phyloP scores from a whole-genome alignment of 805 yeast genomes.

The Kuraishia floccosa region DNA sequence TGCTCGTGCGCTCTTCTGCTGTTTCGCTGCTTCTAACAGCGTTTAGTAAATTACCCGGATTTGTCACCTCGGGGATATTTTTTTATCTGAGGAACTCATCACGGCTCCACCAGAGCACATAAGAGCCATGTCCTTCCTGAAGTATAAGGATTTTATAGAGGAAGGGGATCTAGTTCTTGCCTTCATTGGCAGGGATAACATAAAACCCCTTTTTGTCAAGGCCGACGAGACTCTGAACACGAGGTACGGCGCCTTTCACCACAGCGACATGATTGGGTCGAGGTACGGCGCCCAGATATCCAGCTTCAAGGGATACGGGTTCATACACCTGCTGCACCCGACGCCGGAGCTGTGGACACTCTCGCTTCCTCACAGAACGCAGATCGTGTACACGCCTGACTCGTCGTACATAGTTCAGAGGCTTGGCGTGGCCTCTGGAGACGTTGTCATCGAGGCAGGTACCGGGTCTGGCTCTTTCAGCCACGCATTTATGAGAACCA shows the following conservation, averaged over 20 bases:
- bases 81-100: no score
- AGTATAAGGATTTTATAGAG: conserved; percentile 55
- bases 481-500: conserved; percentile 82
- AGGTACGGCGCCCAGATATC: conserved; percentile 81
- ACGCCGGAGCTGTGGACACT: conserved; percentile 94
- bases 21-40: no score
- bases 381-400: conserved; percentile 94
- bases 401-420: conserved; percentile 84
- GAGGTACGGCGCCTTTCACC: conserved; percentile 85
- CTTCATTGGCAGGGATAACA: conserved; percentile 70
- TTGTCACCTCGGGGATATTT: no score
- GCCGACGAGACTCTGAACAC: conserved; percentile 63
- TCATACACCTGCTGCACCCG: conserved; percentile 80
- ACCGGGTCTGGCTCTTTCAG: conserved; percentile 96
- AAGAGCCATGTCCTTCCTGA: conserved; percentile 14
- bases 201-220: conserved; percentile 62
- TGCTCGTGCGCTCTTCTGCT: no score
- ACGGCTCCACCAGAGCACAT: no score
- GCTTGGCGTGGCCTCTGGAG: conserved; percentile 60
- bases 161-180: conserved; percentile 84
- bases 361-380: conserved; percentile 96
- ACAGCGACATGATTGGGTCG: conserved; percentile 68
- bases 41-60: no score
- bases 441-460: conserved; percentile 89
- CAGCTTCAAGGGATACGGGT: conserved; percentile 61